These are phyloP conservation scores for Candida qinlingensis DNA, from an alignment of 805 yeast species.

Conservation along the genomic window DNA sequence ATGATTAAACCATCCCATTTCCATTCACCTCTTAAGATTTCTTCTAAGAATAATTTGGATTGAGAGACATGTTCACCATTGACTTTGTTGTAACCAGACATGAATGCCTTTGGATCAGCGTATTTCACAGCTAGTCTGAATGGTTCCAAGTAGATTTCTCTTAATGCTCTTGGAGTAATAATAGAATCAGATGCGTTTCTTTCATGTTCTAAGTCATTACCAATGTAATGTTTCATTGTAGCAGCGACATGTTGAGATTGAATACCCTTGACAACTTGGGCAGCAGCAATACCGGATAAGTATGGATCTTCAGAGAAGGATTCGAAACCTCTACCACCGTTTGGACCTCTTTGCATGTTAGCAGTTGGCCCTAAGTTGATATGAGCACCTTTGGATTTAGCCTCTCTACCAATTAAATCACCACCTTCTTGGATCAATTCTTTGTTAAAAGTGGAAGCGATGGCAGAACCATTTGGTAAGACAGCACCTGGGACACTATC, in stretches of 20 bases:
- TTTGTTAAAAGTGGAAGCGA: conserved; percentile 53
- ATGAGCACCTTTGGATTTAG: conserved; percentile 47
- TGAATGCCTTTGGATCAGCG: conserved; percentile 47
- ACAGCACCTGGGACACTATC: conserved; percentile 50
- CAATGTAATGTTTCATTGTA: conserved; percentile 56
- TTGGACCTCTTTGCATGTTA: conserved; percentile 52
- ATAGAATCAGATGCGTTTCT: conserved; percentile 43
- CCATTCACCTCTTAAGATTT: conserved; percentile 52
- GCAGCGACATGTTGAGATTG: conserved; percentile 48
- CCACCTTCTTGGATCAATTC: conserved; percentile 46
- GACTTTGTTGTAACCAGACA: conserved; percentile 61
- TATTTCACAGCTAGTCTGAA: conserved; percentile 54
- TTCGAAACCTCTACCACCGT: conserved; percentile 62
- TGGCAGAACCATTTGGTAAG: conserved; percentile 52
- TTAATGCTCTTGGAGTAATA: conserved; percentile 53
- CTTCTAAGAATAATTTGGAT: conserved; percentile 35
- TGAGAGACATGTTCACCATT: conserved; percentile 57
- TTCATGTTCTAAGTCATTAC: conserved; percentile 58
- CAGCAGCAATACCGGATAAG: conserved; percentile 40
- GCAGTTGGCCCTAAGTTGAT: conserved; percentile 45
- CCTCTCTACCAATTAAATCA: conserved; percentile 47
- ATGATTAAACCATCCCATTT: conserved; percentile 48
- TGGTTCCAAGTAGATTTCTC: conserved; percentile 61
- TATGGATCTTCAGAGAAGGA: conserved; percentile 59
- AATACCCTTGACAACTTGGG: conserved; percentile 48